A percentile compares a stretch with the other conserved stretches of the same genome.
These are phyloP conservation scores for Paxillus ammoniavirescens DNA, from an alignment of 768 basidiomycete genomes.

Conservation along the genomic window DNA sequence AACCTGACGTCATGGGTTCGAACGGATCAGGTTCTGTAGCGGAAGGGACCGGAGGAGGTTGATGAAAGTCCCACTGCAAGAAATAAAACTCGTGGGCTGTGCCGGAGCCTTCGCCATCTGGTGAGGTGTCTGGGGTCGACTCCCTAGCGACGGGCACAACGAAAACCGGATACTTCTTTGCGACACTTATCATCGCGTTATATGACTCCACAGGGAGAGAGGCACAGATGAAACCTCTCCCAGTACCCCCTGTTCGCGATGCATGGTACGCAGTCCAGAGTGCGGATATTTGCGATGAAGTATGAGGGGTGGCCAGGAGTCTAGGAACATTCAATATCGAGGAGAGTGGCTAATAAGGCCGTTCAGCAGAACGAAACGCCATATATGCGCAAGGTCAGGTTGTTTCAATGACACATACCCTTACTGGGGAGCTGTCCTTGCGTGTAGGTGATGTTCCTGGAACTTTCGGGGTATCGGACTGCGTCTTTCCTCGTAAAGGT, in stretches of 20 bases:
- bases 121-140: slow-evolving; percentile 21
- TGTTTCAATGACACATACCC: slow-evolving; percentile 37
- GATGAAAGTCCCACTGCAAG: slow-evolving; percentile 89
- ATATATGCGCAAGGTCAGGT: not conserved
- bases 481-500: slow-evolving; percentile 7
- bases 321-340: slow-evolving; percentile 77
- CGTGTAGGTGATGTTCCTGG: slow-evolving; percentile 29
- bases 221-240: slow-evolving; percentile 84
- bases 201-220: slow-evolving; percentile 74
- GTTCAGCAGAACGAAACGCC: not conserved
- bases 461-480: not conserved
- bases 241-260: slow-evolving; percentile 74
- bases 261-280: slow-evolving; percentile 92
- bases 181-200: slow-evolving; percentile 61
- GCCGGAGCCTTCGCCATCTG: slow-evolving; percentile 32
- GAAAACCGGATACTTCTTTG: slow-evolving; percentile 71
- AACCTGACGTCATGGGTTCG: slow-evolving; percentile 27
- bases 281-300: slow-evolving; percentile 68
- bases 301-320: slow-evolving; percentile 65
- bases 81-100: slow-evolving; percentile 76
- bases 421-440: slow-evolving; percentile 68
- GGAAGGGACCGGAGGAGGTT: slow-evolving; percentile 58
- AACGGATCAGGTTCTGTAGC: slow-evolving; percentile 45
- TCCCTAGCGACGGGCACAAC: slow-evolving; percentile 76
- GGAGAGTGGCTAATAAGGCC: slow-evolving; percentile 62